Evolutionary conservation across 2,329 filamentous ascomycete species (phyloP), one percentile per base, ranked within the genome.

Genomic region (Neocatenulostroma microsporum): DNA sequence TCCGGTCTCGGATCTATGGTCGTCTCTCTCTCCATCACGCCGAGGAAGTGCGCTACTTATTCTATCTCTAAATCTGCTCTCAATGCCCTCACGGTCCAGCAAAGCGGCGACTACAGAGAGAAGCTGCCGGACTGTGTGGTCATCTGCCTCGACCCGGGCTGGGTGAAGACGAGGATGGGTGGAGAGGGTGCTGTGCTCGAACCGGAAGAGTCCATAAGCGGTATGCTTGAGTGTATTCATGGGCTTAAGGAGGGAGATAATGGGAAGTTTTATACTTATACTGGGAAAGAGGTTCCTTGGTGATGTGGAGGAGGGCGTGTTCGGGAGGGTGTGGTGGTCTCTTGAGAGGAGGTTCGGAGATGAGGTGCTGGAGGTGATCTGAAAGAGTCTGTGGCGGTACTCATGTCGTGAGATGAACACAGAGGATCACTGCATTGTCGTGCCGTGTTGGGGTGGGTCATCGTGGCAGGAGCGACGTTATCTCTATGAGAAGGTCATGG

Each of bases 51-150:
- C 37, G 58, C 57, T 25, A 59, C 61, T 4, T 68, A 68, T 36
- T 56, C 53, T 3, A 63, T 64, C 39, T 64, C 59, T 33, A 69
- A 68, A 45, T 60, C 63, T 4, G 64, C 62, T 10, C 36, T 66
- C 53, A 67, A 68, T 33, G 63, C 66, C 56, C 45, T 68, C 39
- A 63, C 58, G 17, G 45, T 66, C 39, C 63, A 63, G 37, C 64
- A 68, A 47, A 57, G 59, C 13, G 54, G 55, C 19, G 56, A 60
- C 37, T 45, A 67, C 39, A 54, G 55, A 47, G 51, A 55, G 13
- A 60, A 56, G 36, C 51, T 51, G 19, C 33, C 55, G 15, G 54
- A 46, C 17, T 30, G 26, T 6, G 54, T 53, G n/a, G 61, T 63
- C 6, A 51, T 65, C 14, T 56, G 56, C 31, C 62, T 65, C 60